phyloP scores from a whole-genome alignment of 306 rosid species.

The Cicer judaicum region DNA sequence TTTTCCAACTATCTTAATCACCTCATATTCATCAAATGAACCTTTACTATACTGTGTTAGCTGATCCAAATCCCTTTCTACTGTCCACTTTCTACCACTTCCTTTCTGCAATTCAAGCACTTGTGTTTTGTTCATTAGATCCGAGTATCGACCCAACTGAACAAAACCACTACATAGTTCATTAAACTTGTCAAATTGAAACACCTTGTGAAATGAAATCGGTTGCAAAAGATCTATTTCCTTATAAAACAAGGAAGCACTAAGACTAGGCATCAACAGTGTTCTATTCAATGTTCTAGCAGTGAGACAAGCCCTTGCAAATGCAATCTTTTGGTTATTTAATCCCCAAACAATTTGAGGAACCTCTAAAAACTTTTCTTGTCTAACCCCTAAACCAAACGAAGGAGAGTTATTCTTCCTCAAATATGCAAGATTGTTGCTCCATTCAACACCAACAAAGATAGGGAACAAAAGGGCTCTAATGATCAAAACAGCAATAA shows the following conservation, averaged over 20 bases:
- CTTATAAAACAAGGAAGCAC: conserved; percentile 88
- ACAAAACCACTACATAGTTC: conserved; percentile 67
- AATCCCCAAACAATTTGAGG: conserved; percentile 94
- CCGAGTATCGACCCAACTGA: conserved; percentile 58
- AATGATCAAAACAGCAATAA: conserved; percentile 58
- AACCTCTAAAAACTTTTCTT: conserved; percentile 70
- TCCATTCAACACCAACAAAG: conserved; percentile 50
- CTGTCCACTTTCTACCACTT: conserved; percentile 90
- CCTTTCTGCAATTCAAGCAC: conserved; percentile 71
- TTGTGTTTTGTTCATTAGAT: conserved; percentile 52
- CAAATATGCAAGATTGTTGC: conserved; percentile 43
- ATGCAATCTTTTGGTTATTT: conserved; percentile 90
- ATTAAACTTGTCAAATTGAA: conserved; percentile 69
- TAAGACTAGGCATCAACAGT: conserved; percentile 84
- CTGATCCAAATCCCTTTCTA: conserved; percentile 76
- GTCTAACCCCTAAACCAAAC: conserved; percentile 36
- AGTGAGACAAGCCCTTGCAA: conserved; percentile 87
- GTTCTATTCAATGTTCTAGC: conserved; percentile 77
- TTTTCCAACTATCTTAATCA: conserved; percentile 70
- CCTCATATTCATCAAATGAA: conserved; percentile 57
- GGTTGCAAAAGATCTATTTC: conserved; percentile 79
- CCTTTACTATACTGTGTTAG: conserved; percentile 53
- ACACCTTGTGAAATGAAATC: conserved; percentile 75
- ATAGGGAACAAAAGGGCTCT: conserved; percentile 58
- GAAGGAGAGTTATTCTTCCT: conserved; percentile 42